phyloP scores from a whole-genome alignment of 306 rosid species.

The Quercus mongolica region DNA sequence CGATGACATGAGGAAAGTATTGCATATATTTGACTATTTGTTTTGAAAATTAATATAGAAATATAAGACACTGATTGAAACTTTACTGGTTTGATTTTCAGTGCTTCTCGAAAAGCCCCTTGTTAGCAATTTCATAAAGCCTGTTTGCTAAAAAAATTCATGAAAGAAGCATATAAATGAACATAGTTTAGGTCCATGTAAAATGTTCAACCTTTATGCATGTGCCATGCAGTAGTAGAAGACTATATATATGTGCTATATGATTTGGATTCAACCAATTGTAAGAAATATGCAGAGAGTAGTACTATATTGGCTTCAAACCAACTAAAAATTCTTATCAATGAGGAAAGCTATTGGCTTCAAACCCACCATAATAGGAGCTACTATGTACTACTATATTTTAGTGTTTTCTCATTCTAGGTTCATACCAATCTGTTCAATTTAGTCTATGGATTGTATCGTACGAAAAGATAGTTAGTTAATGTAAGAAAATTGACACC shows the following conservation, averaged over 20 bases:
- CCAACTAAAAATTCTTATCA: too few species aligned
- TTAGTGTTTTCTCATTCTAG: too few species aligned
- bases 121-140: neutral
- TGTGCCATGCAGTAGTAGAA: constrained; percentile 4
- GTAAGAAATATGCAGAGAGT: neutral
- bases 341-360: too few species aligned
- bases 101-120: neutral
- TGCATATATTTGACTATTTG: too few species aligned
- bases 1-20: too few species aligned
- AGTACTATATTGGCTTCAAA: too few species aligned
- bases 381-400: too few species aligned
- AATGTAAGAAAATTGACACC: neutral
- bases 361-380: too few species aligned
- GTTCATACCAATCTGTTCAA: neutral
- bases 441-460: neutral
- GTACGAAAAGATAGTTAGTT: neutral
- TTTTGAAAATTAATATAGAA: neutral
- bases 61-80: neutral
- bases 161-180: neutral
- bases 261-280: neutral
- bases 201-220: neutral
- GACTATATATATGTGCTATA: too few species aligned
- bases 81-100: neutral
- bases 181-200: neutral
- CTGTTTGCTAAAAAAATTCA: neutral